These are phyloP conservation scores for Acanthamoeba lenticulata DNA, from an alignment of 208 protist species.

Conservation along the genomic window DNA sequence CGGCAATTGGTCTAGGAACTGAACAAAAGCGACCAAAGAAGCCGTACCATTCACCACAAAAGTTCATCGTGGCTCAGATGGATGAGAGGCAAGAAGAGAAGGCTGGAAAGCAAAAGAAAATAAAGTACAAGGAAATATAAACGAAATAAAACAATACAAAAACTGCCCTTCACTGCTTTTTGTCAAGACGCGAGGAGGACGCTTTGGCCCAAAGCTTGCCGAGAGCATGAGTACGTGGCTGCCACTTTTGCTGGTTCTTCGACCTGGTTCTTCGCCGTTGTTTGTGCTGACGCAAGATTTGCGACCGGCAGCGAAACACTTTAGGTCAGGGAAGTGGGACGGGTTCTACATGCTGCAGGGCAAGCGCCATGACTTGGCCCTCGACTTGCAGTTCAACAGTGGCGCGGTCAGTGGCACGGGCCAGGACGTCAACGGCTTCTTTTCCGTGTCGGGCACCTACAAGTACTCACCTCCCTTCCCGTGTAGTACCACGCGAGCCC, in stretches of 20 bases:
- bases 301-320: not conserved
- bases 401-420: not conserved
- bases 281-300: no score
- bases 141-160: not conserved
- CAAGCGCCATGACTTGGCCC: not conserved
- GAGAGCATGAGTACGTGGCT: not conserved
- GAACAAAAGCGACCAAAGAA: not conserved
- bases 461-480: no score
- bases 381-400: constrained; percentile 1
- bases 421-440: constrained; percentile 14
- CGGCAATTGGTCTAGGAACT: not conserved
- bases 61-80: constrained; percentile 16
- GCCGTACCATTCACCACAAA: constrained; percentile 48
- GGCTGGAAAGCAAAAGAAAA: not conserved
- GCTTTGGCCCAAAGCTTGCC: no score
- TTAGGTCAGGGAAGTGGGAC: constrained; percentile 23
- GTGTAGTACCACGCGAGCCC: no score
- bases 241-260: not conserved
- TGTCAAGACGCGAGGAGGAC: no score
- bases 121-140: not conserved
- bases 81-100: no score
- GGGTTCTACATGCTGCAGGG: constrained; percentile 7
- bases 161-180: not conserved
- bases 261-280: no score
- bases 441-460: constrained; percentile 5